Percentiles rank a stretch among this genome's conserved stretches.
phyloP scores from a whole-genome alignment of 768 basidiomycete species.

The Neoboletus subvelutipes region DNA sequence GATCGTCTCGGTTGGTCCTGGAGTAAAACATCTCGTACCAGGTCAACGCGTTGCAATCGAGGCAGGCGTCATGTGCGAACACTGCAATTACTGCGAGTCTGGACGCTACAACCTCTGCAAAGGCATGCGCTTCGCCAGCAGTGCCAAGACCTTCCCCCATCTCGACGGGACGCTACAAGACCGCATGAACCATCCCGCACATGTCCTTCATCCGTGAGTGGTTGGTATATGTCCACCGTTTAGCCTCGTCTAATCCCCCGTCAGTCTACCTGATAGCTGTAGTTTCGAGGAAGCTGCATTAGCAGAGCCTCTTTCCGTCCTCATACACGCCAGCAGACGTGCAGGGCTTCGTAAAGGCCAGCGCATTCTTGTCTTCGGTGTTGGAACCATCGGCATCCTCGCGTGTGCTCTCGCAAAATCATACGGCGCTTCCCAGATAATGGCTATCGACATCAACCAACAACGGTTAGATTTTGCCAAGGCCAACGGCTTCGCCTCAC shows the following conservation, averaged over 20 bases:
- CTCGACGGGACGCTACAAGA: constrained; percentile 89
- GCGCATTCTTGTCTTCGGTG: constrained; percentile 85
- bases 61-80: constrained; percentile 84
- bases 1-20: constrained; percentile 78
- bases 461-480: constrained; percentile 78
- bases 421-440: constrained; percentile 66
- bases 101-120: constrained; percentile 95
- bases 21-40: constrained; percentile 58
- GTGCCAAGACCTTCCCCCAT: constrained; percentile 91
- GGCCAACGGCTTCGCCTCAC: constrained; percentile 70
- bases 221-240: neutral
- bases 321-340: constrained; percentile 62
- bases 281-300: constrained; percentile 82
- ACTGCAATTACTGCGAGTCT: constrained; percentile 64
- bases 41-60: constrained; percentile 94
- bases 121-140: constrained; percentile 83
- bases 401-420: constrained; percentile 78
- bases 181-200: constrained; percentile 84
- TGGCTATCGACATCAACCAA: constrained; percentile 85
- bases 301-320: constrained; percentile 92
- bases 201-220: constrained; percentile 84
- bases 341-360: constrained; percentile 50
- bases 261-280: constrained; percentile 71
- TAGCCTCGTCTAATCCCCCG: constrained; percentile 12
- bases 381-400: constrained; percentile 91